Conservation (phyloP, 768 basidiomycete species). For the Dacryopinax primogenitus region DNA sequence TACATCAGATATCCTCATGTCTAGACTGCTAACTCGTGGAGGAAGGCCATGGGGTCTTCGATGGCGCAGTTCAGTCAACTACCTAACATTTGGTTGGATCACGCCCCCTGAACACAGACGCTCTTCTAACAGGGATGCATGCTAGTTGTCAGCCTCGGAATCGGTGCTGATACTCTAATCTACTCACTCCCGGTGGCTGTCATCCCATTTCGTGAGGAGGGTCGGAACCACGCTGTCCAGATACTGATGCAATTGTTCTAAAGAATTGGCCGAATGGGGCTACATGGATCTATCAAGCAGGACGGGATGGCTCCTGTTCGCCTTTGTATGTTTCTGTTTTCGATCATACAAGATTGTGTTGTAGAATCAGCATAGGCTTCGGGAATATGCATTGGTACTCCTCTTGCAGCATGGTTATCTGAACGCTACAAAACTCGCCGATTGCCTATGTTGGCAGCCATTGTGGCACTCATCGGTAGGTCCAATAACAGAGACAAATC, state of each 20-base stretch:
- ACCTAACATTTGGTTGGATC: slow-evolving; percentile 35
- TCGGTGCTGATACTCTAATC: slow-evolving; percentile 12
- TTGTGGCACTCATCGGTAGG: slow-evolving; percentile 38
- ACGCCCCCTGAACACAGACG: not conserved
- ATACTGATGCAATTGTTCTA: slow-evolving; percentile 17
- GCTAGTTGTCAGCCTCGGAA: slow-evolving; percentile 39
- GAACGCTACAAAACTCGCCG: slow-evolving; percentile 39
- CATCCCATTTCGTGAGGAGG: not conserved
- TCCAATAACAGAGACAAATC: slow-evolving; percentile 22
- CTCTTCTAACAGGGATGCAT: not conserved
- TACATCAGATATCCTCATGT: not conserved
- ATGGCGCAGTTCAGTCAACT: slow-evolving; percentile 49
- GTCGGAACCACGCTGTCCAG: not conserved
- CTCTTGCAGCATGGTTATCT: slow-evolving; percentile 35
- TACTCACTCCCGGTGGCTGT: not conserved
- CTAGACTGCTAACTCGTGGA: not conserved
- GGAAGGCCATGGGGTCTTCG: slow-evolving; percentile 34
- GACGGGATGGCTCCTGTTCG: slow-evolving; percentile 50
- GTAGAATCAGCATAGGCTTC: slow-evolving; percentile 42
- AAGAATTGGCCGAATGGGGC: slow-evolving; percentile 12
- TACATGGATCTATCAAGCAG: slow-evolving; percentile 18
- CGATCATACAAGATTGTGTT: slow-evolving; percentile 9
- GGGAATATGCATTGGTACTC: slow-evolving; percentile 33
- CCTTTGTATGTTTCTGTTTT: slow-evolving; percentile 16
- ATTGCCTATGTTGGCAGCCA: slow-evolving; percentile 39